Evolutionary conservation across 345 rosid genomes (phyloP), one percentile per base, ranked within the genome.

Genomic region (Citrus unshiu): DNA sequence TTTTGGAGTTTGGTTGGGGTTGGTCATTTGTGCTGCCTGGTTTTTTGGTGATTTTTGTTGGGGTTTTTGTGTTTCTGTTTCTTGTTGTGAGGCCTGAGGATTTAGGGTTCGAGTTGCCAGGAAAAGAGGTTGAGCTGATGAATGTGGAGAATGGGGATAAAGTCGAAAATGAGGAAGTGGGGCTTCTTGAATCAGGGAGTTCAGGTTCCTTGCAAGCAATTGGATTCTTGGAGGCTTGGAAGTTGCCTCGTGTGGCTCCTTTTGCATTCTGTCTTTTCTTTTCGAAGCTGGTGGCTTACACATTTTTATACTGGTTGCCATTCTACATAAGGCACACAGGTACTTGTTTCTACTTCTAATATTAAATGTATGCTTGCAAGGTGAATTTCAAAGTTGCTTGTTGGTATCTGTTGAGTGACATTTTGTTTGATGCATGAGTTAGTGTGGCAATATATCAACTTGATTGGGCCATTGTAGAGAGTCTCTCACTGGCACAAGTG

Each of bases 11-110:
- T 43, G 98, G 99, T 10, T 96, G 99, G 99, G 99, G 99, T 16
- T 96, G 99, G 99, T 92, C 99, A 6, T 96, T 96, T 82, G 81
- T 86, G 56, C 78, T 92, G 81, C 97, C 98, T 5, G 98, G 97
- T 25, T 10, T 84, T 80, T 65, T 93, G 81, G 87, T 93, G 71
- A 90, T 93, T 60, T 73, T 90, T 3, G 87, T 87, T 72, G 96
- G 92, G 12, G 6, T 80, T 68, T 76, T 93, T 56, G 97, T 93
- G 74, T 92, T 92, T 76, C 59, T 78, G 65, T 93, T 81, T 84
- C 90, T 95, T 67, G 93, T 84, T 61, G 98, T 88, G 66, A 87
- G 87, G 79, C 99, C 96, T 62, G 85, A 84, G 64, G 93, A 88
- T 84, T 74, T 92, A 85, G 99, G 95, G 72, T 87, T 92, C 68